Conservation (phyloP, 371 early-diverging fungal species). For the Synchytrium microbalum region DNA sequence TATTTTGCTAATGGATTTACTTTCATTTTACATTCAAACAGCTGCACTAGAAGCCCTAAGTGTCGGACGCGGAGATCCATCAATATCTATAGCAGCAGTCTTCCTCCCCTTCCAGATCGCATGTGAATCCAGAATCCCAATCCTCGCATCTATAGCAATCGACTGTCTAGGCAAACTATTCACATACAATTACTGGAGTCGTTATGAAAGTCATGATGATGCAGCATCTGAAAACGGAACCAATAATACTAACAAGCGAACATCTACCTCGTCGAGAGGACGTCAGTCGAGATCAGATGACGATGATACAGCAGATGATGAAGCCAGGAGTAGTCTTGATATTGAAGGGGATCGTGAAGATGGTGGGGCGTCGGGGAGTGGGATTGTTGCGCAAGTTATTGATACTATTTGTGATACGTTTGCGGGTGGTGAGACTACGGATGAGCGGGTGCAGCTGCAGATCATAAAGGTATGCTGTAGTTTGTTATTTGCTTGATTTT, state of each 20-base stretch:
- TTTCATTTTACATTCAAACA: conserved; percentile 2
- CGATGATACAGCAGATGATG: conserved; percentile 6
- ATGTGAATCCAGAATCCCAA: conserved; percentile 36
- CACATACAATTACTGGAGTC: conserved; percentile 45
- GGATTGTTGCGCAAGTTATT: conserved; percentile 32
- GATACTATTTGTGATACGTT: conserved; percentile 41
- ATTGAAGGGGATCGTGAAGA: background rate
- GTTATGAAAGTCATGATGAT: conserved; percentile 11
- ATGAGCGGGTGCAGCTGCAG: conserved; percentile 66
- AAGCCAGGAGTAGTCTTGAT: background rate
- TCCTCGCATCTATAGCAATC: conserved; percentile 34
- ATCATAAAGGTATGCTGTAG: conserved; percentile 51
- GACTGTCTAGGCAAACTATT: conserved; percentile 50
- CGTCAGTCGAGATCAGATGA: background rate
- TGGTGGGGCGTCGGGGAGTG: background rate
- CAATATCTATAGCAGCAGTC: conserved; percentile 13
- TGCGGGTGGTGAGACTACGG: conserved; percentile 56
- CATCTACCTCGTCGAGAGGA: too few species aligned
- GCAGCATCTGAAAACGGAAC: background rate
- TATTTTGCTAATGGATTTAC: background rate
- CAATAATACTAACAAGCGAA: background rate
- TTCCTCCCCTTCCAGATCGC: conserved; percentile 40
- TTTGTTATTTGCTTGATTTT: conserved; percentile 13
- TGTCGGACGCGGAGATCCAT: background rate
- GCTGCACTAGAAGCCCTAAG: background rate